These are phyloP conservation scores for Populus trichocarpa DNA, from an alignment of 441 rosid genomes.

Conservation along the genomic window DNA sequence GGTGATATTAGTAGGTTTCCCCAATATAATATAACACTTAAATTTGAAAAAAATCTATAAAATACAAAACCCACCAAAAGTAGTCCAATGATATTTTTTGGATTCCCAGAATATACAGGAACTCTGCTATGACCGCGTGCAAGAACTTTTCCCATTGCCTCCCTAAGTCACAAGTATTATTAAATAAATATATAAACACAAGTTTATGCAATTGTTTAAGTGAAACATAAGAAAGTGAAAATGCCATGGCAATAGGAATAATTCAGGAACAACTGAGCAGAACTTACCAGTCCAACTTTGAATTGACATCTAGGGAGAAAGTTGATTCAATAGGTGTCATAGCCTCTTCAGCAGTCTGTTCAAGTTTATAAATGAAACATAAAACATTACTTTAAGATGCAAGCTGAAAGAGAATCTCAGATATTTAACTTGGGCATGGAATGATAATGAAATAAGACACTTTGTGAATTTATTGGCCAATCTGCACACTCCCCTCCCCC, in stretches of 20 bases:
- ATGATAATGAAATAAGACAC: not conserved
- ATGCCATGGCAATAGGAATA: not conserved
- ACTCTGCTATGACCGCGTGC: conserved; percentile 97
- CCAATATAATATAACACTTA: not conserved
- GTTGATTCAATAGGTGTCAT: conserved; percentile 99
- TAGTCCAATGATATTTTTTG: conserved; percentile 85
- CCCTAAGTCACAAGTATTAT: conserved; percentile 50
- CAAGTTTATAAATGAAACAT: conserved; percentile 13
- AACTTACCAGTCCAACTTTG: conserved; percentile 90
- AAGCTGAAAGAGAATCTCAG: conserved; percentile 1
- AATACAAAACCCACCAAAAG: conserved; percentile 58
- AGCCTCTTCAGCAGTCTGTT: conserved; percentile 97
- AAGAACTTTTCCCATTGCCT: conserved; percentile 94
- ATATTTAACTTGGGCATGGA: not conserved
- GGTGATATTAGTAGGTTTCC: not conserved
- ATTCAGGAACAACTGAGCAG: conserved; percentile 5
- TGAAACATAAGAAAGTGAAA: not conserved
- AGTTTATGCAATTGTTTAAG: not conserved
- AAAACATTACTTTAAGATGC: conserved; percentile 3
- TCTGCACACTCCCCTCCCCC: not conserved
- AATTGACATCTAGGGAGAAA: conserved; percentile 86
- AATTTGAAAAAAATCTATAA: conserved; percentile 9
- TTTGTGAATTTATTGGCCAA: not conserved
- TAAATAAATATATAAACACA: conserved; percentile 9
- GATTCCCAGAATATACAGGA: conserved; percentile 89